A percentile compares a stretch with the other conserved stretches of the same genome.
Evolutionary conservation across 2,329 filamentous ascomycete species (phyloP).

Genomic region (Ceratocystis papillata): DNA sequence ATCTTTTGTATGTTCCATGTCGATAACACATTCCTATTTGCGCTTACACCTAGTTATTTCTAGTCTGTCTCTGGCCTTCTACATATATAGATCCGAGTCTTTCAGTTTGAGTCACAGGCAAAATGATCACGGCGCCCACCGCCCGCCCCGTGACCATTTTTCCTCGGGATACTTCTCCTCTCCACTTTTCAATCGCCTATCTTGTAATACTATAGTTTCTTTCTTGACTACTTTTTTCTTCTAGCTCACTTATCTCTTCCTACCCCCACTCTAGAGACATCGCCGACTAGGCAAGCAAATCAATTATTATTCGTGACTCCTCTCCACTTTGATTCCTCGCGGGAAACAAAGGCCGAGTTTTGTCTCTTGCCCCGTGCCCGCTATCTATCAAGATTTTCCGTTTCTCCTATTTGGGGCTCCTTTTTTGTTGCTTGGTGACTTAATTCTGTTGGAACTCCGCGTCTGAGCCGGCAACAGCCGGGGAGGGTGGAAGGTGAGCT

Average conservation of each 20-base stretch:
- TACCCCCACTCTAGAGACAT: background rate
- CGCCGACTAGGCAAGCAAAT: background rate
- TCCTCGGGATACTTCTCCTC: background rate
- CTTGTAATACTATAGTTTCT: background rate
- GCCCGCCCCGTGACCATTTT: background rate
- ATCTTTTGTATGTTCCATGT: background rate
- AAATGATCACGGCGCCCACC: background rate
- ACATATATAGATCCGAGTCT: no score
- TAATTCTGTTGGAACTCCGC: no score
- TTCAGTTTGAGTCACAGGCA: no score
- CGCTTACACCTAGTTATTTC: no score
- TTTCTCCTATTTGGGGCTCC: no score
- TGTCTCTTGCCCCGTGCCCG: background rate
- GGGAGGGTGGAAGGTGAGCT: background rate
- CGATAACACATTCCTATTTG: no score
- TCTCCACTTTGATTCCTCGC: background rate
- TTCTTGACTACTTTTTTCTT: background rate
- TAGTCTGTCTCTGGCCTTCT: no score
- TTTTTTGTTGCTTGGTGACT: no score
- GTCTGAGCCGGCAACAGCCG: no score
- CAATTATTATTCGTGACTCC: background rate
- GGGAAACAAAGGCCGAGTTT: background rate
- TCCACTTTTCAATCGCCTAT: background rate
- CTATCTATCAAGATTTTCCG: background rate
- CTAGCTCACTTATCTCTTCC: background rate